These are phyloP conservation scores for Monascus ruber DNA, from an alignment of 2,329 filamentous ascomycete species.

Conservation along the genomic window DNA sequence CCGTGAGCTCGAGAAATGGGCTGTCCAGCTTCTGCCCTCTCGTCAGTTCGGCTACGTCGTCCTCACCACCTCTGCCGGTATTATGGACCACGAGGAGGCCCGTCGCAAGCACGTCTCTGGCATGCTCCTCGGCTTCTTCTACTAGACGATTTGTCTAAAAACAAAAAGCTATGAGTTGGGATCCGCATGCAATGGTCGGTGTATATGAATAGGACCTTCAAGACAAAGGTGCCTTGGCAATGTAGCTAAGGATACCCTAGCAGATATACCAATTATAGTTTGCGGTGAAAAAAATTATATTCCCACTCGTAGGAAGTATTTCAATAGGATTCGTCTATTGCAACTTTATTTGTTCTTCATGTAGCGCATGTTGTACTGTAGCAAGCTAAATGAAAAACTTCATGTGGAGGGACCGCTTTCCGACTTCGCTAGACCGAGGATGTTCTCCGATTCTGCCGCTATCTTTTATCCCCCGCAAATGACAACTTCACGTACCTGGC, in stretches of 20 bases:
- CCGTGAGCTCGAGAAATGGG: conserved; percentile 97
- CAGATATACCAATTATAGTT: too few relatives aligned
- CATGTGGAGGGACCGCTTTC: neutral
- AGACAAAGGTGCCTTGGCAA: too few relatives aligned
- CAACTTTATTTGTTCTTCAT: too few relatives aligned
- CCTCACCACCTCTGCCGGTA: conserved; percentile 96
- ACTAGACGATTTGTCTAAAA: conserved; percentile 46
- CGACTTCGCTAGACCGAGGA: neutral
- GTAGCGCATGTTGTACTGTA: too few relatives aligned
- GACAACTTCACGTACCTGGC: neutral
- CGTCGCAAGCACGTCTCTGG: conserved; percentile 97
- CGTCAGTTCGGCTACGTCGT: conserved; percentile 99
- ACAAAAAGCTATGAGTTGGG: too few relatives aligned
- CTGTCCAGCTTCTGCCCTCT: conserved; percentile 94
- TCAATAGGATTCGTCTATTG: too few relatives aligned
- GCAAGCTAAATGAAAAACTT: too few relatives aligned
- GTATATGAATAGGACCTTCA: too few relatives aligned
- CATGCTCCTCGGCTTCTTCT: conserved; percentile 99
- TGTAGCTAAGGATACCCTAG: too few relatives aligned
- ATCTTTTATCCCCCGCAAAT: neutral
- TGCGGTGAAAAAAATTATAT: too few relatives aligned
- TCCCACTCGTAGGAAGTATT: too few relatives aligned
- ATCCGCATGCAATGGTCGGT: too few relatives aligned
- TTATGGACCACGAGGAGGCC: conserved; percentile 99
- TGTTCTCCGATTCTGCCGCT: neutral